Base-by-base conservation (phyloP, 768 basidiomycete species). In the Pholiota microspora region DNA sequence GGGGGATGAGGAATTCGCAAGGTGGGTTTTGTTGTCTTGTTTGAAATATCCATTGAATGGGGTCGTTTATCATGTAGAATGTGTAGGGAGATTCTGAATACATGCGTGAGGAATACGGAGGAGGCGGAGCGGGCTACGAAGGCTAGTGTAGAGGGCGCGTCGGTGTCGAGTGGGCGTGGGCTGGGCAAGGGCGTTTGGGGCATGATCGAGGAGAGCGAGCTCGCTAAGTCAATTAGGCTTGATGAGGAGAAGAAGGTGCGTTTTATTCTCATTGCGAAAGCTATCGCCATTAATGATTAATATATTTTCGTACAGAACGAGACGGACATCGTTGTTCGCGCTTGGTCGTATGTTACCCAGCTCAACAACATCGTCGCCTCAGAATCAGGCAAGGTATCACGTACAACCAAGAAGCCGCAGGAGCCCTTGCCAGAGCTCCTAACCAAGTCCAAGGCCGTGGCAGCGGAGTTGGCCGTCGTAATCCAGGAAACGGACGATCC, bases 51-150 rank as follows among this genome's bases (percentile, higher is more conserved):
- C 23, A 51, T 56, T 50, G 44, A 53, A 53, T 50, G 36, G 35
- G 47, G 56, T 53, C 45, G 38, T 55, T 38, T 49, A 47, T 49
- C n/a, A 46, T 56, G 6, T 52, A 79, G 89, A 53, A 83, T 95
- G 73, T 93, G 89, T 60, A 82, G 95, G 34, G 89, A 93, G 51
- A 96, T 99, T 50, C 71, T 98, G 56, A 91, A 89, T 59, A 83
- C 86, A 9, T 99, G 96, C 68, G 85, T 95, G 7, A 76, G 95
- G 54, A 98, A 99, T 61, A 98, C 96, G 0, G 95, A 98, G 67
- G 85, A 88, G 53, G 95, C 89, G 0, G 88, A 88, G 62, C 64
- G 73, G 42, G 61, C 55, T 28, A 61, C 70, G 35, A 75, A 69
- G 54, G 62, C 61, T 16, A 62, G 64, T 2, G 64, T 62, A 44